phyloP scores from a whole-genome alignment of 2,329 filamentous ascomycete genomes.

The Penicillium sp. region DNA sequence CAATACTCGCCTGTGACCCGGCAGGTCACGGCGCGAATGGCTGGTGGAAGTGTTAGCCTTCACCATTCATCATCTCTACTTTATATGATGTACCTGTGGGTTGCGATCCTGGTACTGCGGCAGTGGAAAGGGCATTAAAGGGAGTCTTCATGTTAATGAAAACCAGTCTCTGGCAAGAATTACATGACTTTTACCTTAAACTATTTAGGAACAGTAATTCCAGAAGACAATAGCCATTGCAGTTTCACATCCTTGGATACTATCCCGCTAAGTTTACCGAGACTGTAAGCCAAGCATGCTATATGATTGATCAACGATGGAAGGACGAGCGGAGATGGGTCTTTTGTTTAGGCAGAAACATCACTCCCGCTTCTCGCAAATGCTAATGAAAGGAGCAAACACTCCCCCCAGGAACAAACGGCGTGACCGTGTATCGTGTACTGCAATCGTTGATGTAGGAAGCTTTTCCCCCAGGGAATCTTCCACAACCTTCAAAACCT shows the following conservation, averaged over 20 bases:
- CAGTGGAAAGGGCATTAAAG: neutral
- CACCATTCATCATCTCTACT: neutral
- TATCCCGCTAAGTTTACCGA: too few species aligned
- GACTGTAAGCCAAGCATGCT: too few species aligned
- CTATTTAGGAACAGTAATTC: too few species aligned
- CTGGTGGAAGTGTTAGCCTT: neutral
- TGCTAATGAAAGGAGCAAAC: neutral
- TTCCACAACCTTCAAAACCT: neutral
- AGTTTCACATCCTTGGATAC: too few species aligned
- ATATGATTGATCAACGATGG: too few species aligned
- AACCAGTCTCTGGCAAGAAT: neutral
- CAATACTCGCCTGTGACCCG: conserved; percentile 39
- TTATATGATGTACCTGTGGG: conserved; percentile 2
- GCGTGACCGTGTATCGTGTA: neutral
- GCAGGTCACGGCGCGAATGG: neutral
- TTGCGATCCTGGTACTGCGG: neutral
- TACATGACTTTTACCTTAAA: too few species aligned
- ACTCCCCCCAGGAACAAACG: neutral
- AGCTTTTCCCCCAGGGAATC: neutral
- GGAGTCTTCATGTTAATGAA: neutral
- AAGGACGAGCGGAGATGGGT: too few species aligned
- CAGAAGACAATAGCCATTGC: too few species aligned
- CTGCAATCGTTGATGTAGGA: neutral
- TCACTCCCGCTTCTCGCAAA: neutral
- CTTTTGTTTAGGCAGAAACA: too few species aligned